A percentile compares a stretch with the other conserved stretches of the same genome.
Conservation (phyloP, 208 protist genomes). For the Trypanosoma cruzi region DNA sequence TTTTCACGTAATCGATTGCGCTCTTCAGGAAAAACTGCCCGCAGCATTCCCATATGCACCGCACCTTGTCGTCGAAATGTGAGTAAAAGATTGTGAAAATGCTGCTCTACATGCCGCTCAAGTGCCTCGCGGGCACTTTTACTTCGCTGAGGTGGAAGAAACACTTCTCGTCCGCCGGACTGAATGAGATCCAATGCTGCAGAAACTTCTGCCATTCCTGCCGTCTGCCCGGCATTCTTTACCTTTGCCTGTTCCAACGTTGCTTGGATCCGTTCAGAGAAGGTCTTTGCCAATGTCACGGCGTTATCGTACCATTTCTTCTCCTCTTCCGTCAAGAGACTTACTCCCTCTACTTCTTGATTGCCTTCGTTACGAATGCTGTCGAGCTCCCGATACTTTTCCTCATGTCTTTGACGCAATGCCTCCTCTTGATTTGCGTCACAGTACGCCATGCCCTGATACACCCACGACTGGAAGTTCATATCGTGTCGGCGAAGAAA, state of each 20-base stretch:
- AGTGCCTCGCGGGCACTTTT: slow-evolving; percentile 48
- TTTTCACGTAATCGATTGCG: slow-evolving; percentile 20
- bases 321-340: slow-evolving; percentile 52
- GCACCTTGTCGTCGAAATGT: slow-evolving; percentile 42
- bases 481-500: slow-evolving; percentile 77
- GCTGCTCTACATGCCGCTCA: slow-evolving; percentile 21
- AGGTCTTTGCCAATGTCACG: slow-evolving; percentile 25
- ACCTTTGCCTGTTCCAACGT: slow-evolving; percentile 22
- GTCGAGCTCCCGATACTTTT: slow-evolving; percentile 24
- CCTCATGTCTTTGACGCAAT: slow-evolving; percentile 29
- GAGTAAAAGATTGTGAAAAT: slow-evolving; percentile 37
- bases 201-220: slow-evolving; percentile 9
- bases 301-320: slow-evolving; percentile 44
- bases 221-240: background rate
- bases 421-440: slow-evolving; percentile 36
- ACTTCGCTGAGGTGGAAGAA: slow-evolving; percentile 42
- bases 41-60: slow-evolving; percentile 36
- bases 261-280: slow-evolving; percentile 36
- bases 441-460: slow-evolving; percentile 61
- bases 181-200: slow-evolving; percentile 30
- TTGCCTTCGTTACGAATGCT: slow-evolving; percentile 4
- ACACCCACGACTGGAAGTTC: slow-evolving; percentile 86
- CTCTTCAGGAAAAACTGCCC: slow-evolving; percentile 41
- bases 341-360: slow-evolving; percentile 1
- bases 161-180: slow-evolving; percentile 38